These are phyloP conservation scores for Pichia sp. DNA, from an alignment of 1,139 yeast species.

Conservation along the genomic window DNA sequence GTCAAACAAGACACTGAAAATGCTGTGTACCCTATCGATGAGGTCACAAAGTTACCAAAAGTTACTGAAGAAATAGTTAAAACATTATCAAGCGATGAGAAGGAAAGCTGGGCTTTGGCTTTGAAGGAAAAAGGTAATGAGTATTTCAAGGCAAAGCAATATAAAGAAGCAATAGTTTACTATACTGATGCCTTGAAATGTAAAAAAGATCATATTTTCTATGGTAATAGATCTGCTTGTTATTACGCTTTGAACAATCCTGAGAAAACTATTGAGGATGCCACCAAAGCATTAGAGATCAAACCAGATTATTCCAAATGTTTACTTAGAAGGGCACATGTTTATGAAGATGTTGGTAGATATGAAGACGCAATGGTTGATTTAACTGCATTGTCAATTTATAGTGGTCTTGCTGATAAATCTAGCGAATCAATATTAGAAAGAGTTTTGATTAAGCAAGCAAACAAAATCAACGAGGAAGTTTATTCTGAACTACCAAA, in stretches of 20 bases:
- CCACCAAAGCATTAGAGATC: conserved; percentile 75
- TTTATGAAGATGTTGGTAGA: conserved; percentile 73
- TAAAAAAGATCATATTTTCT: conserved; percentile 78
- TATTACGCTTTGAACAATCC: conserved; percentile 73
- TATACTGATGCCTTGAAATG: conserved; percentile 73
- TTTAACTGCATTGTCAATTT: conserved; percentile 73
- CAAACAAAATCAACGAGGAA: conserved; percentile 58
- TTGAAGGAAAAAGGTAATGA: conserved; percentile 88
- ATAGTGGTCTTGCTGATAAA: conserved; percentile 73
- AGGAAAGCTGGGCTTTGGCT: conserved; percentile 62
- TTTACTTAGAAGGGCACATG: conserved; percentile 71
- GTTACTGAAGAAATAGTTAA: conserved; percentile 42
- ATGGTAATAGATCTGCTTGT: conserved; percentile 94
- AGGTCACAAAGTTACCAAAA: conserved; percentile 47
- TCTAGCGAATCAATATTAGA: conserved; percentile 78
- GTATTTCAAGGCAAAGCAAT: conserved; percentile 54
- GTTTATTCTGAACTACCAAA: conserved; percentile 46
- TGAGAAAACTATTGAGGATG: conserved; percentile 79
- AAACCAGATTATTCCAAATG: conserved; percentile 92
- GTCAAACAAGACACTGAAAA: conserved; percentile 16
- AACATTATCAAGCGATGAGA: conserved; percentile 44
- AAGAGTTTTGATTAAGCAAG: conserved; percentile 74
- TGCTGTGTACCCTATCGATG: conserved; percentile 37
- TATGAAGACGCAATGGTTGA: conserved; percentile 87
- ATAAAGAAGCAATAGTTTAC: conserved; percentile 63